A percentile compares a stretch with the other conserved stretches of the same genome.
Evolutionary conservation across 1,284 basidiomycete genomes (phyloP).

Genomic region (Trichosporon sp.): DNA sequence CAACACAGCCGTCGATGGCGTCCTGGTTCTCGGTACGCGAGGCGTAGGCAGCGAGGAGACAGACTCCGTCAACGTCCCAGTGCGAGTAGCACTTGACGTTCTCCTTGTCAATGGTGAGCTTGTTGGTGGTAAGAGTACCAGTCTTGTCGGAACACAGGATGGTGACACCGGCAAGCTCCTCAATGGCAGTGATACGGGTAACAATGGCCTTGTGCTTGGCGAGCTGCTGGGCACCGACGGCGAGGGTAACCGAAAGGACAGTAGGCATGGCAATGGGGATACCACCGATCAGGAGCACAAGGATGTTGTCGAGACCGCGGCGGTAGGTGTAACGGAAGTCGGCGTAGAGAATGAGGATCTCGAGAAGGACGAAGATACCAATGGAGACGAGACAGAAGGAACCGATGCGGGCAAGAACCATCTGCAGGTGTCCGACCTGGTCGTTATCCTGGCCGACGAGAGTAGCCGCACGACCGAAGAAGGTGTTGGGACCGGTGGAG

Average conservation of each 20-base stretch:
- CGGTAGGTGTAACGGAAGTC: conserved; percentile 85
- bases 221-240: conserved; percentile 94
- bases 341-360: conserved; percentile 83
- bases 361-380: conserved; percentile 84
- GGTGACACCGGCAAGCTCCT: conserved; percentile 93
- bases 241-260: conserved; percentile 91
- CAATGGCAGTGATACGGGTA: conserved; percentile 96
- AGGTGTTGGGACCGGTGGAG: conserved; percentile 91
- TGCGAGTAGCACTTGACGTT: conserved; percentile 88
- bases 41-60: conserved; percentile 89
- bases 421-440: conserved; percentile 93
- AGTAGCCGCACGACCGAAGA: conserved; percentile 92
- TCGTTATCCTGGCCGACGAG: conserved; percentile 95
- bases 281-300: conserved; percentile 96
- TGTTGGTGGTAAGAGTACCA: conserved; percentile 95
- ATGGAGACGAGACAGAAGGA: conserved; percentile 92
- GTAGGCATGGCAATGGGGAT: conserved; percentile 99
- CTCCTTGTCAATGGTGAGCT: conserved; percentile 92
- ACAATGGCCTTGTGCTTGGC: conserved; percentile 98
- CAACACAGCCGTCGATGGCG: conserved; percentile 87
- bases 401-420: conserved; percentile 93
- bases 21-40: conserved; percentile 99
- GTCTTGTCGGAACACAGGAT: conserved; percentile 98
- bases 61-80: conserved; percentile 83
- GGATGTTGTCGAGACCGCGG: conserved; percentile 90